Percentiles rank a stretch among this genome's conserved stretches.
These are phyloP conservation scores for Nannochloris sp. DNA, from an alignment of 139 green algal species.

Conservation along the genomic window DNA sequence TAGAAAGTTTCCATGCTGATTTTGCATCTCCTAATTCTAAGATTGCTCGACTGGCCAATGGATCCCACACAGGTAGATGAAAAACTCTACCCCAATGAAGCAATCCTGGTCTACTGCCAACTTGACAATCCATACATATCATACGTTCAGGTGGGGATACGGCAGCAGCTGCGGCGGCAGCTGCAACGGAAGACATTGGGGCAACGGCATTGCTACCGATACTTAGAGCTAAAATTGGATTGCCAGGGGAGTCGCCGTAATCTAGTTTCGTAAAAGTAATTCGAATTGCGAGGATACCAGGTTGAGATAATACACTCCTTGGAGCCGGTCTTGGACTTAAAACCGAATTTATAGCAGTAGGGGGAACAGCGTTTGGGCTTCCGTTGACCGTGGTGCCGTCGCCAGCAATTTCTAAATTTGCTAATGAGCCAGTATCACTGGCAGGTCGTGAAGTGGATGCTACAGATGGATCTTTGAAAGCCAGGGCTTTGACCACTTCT, in stretches of 20 bases:
- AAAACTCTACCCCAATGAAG: slow-evolving; percentile 30
- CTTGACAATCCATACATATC: slow-evolving; percentile 12
- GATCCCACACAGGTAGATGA: slow-evolving; percentile 7
- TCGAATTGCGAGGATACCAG: slow-evolving; percentile 19
- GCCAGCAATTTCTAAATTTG: no score
- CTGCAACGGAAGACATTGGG: background rate
- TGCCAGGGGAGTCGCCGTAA: slow-evolving; percentile 9
- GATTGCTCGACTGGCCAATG: background rate
- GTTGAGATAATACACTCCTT: no score
- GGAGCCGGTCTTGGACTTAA: no score
- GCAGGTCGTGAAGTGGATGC: no score
- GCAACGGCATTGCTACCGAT: background rate
- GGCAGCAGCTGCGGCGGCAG: background rate
- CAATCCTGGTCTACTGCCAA: slow-evolving; percentile 8
- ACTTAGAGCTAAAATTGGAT: slow-evolving; percentile 19
- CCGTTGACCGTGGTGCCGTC: no score
- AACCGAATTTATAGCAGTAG: no score
- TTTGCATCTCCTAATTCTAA: slow-evolving; percentile 19
- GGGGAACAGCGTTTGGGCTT: no score
- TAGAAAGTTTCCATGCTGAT: background rate
- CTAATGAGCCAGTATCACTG: no score
- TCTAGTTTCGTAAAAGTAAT: slow-evolving; percentile 25
- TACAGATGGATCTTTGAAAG: no score
- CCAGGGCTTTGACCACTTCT: no score
- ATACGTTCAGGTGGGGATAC: background rate